These are phyloP conservation scores for Chlorella sorokiniana DNA, from an alignment of 139 green algal species.

Conservation along the genomic window DNA sequence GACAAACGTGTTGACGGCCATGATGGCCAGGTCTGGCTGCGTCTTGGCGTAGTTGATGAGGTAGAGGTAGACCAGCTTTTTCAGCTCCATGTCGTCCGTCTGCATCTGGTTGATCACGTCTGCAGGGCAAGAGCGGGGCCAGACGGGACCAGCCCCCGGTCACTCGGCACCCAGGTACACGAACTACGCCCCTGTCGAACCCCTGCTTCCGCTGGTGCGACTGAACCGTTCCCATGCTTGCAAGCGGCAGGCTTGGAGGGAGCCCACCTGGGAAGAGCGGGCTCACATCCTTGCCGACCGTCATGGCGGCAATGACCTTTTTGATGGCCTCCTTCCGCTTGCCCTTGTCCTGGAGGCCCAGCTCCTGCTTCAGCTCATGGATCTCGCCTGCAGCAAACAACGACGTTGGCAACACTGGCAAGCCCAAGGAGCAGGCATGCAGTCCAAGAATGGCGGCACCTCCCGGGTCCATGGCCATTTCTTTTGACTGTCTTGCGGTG, in stretches of 20 bases:
- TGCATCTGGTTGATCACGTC: constrained; percentile 99
- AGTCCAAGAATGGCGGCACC: too few species aligned
- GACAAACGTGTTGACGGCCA: constrained; percentile 99
- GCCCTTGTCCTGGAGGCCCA: constrained; percentile 81
- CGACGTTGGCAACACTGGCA: not conserved
- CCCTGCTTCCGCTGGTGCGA: not conserved
- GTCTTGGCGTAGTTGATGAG: constrained; percentile 99
- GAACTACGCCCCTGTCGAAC: not conserved
- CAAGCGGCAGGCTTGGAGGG: not conserved
- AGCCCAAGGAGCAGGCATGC: not conserved
- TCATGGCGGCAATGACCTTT: constrained; percentile 97
- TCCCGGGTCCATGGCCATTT: too few species aligned
- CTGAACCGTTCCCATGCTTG: not conserved
- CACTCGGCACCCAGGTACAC: not conserved
- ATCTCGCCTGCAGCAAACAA: constrained; percentile 84
- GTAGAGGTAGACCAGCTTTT: constrained; percentile 99
- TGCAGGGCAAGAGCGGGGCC: constrained; percentile 27
- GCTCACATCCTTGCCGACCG: constrained; percentile 81
- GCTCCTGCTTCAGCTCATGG: constrained; percentile 94
- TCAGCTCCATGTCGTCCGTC: constrained; percentile 89
- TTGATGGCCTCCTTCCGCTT: constrained; percentile 98
- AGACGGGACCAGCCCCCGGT: not conserved
- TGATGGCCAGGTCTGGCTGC: constrained; percentile 97
- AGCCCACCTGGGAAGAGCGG: constrained; percentile 39
- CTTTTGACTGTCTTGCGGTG: too few species aligned